Evolutionary conservation across 2,329 filamentous ascomycete species (phyloP).

Genomic region (Tolypocladium inflatum): DNA sequence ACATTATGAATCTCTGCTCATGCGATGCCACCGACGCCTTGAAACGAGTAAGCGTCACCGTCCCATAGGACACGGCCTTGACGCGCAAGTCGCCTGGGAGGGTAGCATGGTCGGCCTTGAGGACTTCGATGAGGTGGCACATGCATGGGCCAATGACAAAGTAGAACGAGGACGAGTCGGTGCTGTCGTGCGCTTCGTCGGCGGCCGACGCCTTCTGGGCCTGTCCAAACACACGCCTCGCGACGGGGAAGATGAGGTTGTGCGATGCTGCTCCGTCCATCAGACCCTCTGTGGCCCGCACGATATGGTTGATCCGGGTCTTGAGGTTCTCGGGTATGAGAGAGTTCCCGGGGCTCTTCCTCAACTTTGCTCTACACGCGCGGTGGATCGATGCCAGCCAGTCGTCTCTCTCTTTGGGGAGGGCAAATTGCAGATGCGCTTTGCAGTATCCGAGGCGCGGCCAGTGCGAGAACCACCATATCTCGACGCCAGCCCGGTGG

Average conservation of each 20-base stretch:
- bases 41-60: conserved; percentile 42
- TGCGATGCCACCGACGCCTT: conserved; percentile 39
- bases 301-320: conserved; percentile 33
- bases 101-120: conserved; percentile 31
- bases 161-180: conserved; percentile 43
- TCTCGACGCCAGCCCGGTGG: conserved; percentile 41
- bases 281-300: conserved; percentile 31
- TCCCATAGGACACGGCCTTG: conserved; percentile 39
- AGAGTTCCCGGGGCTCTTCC: conserved; percentile 22
- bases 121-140: conserved; percentile 42
- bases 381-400: conserved; percentile 38
- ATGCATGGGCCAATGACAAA: conserved; percentile 44
- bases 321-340: conserved; percentile 37
- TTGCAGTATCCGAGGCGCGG: conserved; percentile 36
- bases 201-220: conserved; percentile 29
- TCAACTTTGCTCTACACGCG: conserved; percentile 27
- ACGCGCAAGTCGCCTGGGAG: conserved; percentile 36
- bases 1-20: conserved; percentile 46
- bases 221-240: conserved; percentile 34
- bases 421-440: conserved; percentile 38
- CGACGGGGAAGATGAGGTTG: conserved; percentile 40
- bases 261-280: conserved; percentile 15
- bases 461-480: conserved; percentile 43
- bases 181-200: conserved; percentile 33
- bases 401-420: conserved; percentile 38